Conservation (phyloP, 768 basidiomycete species). For the Trametes meyenii region DNA sequence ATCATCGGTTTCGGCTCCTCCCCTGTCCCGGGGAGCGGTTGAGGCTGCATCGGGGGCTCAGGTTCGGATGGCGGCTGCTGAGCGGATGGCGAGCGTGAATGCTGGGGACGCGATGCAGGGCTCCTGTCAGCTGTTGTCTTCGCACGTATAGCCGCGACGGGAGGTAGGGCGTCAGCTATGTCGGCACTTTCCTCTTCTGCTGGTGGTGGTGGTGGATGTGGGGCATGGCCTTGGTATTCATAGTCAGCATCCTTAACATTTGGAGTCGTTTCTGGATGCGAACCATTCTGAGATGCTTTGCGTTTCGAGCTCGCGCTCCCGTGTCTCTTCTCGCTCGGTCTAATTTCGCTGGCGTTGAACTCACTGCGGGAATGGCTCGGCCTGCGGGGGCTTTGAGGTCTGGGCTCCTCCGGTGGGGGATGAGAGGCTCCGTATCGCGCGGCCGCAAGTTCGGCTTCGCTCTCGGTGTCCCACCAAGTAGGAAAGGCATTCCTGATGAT, state of each 20-base stretch:
- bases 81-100: not conserved
- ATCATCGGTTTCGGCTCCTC: conserved; percentile 22
- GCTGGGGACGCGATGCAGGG: conserved; percentile 3
- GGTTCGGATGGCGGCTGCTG: not conserved
- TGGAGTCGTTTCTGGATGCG: not conserved
- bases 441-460: conserved; percentile 25
- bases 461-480: conserved; percentile 30
- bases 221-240: too few species aligned
- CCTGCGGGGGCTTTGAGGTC: not conserved
- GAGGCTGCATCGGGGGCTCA: not conserved
- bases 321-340: not conserved
- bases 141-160: conserved; percentile 25
- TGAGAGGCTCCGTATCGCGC: conserved; percentile 19
- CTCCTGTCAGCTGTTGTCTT: conserved; percentile 12
- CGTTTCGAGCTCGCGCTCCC: conserved; percentile 3
- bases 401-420: not conserved
- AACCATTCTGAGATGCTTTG: conserved; percentile 1
- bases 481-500: conserved; percentile 20
- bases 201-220: too few species aligned
- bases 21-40: conserved; percentile 9
- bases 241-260: not conserved
- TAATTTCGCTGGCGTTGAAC: not conserved
- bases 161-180: conserved; percentile 27
- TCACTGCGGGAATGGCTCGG: too few species aligned
- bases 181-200: conserved; percentile 20